A percentile compares a stretch with the other conserved stretches of the same genome.
Evolutionary conservation across 768 basidiomycete species (phyloP).

Genomic region (Ramaria sp.): DNA sequence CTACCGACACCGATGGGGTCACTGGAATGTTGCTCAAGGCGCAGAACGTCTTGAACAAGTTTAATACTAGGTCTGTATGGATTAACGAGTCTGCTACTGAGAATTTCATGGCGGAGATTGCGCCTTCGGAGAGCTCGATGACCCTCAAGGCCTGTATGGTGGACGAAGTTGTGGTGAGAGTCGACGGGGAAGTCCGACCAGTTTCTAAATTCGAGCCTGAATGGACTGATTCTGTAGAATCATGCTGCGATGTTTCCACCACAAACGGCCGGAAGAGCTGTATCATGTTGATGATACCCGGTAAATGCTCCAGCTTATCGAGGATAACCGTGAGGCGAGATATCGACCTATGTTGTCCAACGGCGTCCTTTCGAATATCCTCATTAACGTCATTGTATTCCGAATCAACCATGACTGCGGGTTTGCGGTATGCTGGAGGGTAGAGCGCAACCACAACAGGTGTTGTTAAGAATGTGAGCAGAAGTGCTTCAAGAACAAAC

Average conservation of each 20-base stretch:
- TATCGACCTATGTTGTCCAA: constrained; percentile 24
- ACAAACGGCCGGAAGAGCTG: constrained; percentile 55
- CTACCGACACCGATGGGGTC: constrained; percentile 25
- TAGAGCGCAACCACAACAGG: constrained; percentile 60
- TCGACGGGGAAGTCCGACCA: neutral
- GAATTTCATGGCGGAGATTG: constrained; percentile 52
- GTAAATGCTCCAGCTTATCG: constrained; percentile 82
- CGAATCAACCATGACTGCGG: constrained; percentile 33
- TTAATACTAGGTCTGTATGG: constrained; percentile 59
- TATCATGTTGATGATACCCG: constrained; percentile 81
- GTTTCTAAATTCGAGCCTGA: neutral
- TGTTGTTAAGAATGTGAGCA: constrained; percentile 80
- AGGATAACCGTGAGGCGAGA: constrained; percentile 75
- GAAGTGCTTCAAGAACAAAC: constrained; percentile 82
- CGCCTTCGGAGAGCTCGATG: constrained; percentile 68
- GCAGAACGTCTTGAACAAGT: constrained; percentile 68
- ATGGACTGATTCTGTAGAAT: neutral
- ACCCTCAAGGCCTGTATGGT: constrained; percentile 67
- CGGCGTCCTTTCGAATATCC: constrained; percentile 13
- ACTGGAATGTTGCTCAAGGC: constrained; percentile 44
- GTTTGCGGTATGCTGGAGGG: constrained; percentile 48
- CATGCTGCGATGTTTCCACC: neutral
- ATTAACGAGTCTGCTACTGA: constrained; percentile 51
- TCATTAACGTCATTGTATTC: constrained; percentile 34
- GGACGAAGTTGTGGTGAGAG: neutral